These are phyloP conservation scores for Cladochytrium tenue DNA, from an alignment of 371 early-diverging fungal genomes.

Conservation along the genomic window DNA sequence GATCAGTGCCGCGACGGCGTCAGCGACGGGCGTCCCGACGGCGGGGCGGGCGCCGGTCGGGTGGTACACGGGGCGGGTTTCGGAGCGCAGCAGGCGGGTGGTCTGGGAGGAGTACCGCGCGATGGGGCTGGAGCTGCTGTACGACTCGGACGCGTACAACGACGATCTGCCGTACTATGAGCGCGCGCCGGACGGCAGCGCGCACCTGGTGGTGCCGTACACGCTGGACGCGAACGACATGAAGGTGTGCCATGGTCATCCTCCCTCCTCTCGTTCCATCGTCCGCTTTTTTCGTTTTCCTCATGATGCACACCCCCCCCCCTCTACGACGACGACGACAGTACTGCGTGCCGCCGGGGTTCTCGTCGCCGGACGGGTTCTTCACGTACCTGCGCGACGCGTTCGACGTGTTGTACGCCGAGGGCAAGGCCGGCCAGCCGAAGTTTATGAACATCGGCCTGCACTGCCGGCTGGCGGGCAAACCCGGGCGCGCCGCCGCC, in stretches of 20 bases:
- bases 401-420: constrained; percentile 44
- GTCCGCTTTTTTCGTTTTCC: neutral
- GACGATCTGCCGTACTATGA: constrained; percentile 54
- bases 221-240: constrained; percentile 52
- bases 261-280: neutral
- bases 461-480: constrained; percentile 49
- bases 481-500: constrained; percentile 47
- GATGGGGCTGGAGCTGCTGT: constrained; percentile 40
- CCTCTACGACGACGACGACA: no score
- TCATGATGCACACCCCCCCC: neutral
- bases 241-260: constrained; percentile 36
- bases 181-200: constrained; percentile 8
- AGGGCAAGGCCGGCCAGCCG: constrained; percentile 38
- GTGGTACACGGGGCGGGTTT: constrained; percentile 52
- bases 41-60: constrained; percentile 45
- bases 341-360: constrained; percentile 46
- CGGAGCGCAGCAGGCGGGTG: constrained; percentile 23
- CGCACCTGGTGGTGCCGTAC: constrained; percentile 49
- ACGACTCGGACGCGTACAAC: constrained; percentile 52
- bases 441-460: constrained; percentile 53
- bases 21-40: no score
- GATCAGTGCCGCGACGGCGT: no score
- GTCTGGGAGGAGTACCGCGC: constrained; percentile 43
- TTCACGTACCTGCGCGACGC: constrained; percentile 47
- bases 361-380: constrained; percentile 44